Conservation (phyloP, 2,329 filamentous ascomycete species). For the Trematosphaeria pertusa region DNA sequence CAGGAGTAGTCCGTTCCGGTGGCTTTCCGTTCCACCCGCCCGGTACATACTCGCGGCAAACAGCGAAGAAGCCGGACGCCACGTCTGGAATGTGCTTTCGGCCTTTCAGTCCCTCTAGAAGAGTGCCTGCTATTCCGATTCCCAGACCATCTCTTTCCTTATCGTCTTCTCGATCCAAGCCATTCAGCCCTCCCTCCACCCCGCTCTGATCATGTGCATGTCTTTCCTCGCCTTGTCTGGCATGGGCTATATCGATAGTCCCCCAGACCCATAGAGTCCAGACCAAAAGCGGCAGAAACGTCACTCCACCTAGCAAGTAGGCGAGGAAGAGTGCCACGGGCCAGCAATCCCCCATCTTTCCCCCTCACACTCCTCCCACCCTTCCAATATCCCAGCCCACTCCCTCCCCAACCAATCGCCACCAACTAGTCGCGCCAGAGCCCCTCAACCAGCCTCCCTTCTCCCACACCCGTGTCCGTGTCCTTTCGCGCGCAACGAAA, state of each 20-base stretch:
- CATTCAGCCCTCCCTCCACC: too few relatives aligned
- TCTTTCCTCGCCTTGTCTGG: not conserved
- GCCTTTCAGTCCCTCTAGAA: constrained; percentile 6
- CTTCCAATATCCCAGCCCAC: too few relatives aligned
- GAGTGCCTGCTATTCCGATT: constrained; percentile 1
- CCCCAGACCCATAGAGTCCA: constrained; percentile 8
- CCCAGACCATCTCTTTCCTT: constrained; percentile 4
- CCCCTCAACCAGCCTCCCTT: too few relatives aligned
- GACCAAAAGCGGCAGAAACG: constrained; percentile 6
- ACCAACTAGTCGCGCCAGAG: too few relatives aligned
- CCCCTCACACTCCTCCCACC: too few relatives aligned
- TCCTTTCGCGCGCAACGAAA: too few relatives aligned
- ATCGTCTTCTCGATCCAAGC: not conserved
- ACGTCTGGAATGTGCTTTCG: constrained; percentile 70
- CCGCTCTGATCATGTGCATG: too few relatives aligned
- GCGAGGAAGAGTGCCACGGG: not conserved
- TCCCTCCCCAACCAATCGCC: too few relatives aligned
- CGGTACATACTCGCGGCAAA: constrained; percentile 89
- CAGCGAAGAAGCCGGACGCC: constrained; percentile 92
- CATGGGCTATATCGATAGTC: constrained; percentile 1
- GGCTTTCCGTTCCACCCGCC: constrained; percentile 93
- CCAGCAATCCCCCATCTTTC: too few relatives aligned
- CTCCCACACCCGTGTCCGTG: too few relatives aligned
- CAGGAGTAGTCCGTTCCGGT: constrained; percentile 82
- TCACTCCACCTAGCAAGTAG: not conserved